A percentile compares a stretch with the other conserved stretches of the same genome.
These are phyloP conservation scores for Diplotaxis tenuifolia DNA, from an alignment of 345 rosid genomes.

Conservation along the genomic window DNA sequence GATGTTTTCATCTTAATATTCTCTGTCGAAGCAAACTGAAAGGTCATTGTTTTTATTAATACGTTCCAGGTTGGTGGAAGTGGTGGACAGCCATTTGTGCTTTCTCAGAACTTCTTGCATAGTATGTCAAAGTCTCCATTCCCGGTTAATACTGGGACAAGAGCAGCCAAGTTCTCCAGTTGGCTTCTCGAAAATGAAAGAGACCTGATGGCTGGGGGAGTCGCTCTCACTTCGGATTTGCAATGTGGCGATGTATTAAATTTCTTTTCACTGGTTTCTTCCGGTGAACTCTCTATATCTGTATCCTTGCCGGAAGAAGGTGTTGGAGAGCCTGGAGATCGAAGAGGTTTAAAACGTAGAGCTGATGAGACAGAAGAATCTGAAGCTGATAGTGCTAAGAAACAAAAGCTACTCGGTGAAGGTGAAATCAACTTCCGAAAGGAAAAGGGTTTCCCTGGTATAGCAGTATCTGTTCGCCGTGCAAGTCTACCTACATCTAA, in stretches of 20 bases:
- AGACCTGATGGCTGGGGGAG: slow-evolving; percentile 53
- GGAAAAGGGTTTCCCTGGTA: slow-evolving; percentile 96
- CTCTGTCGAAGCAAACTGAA: slow-evolving; percentile 14
- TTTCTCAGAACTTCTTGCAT: slow-evolving; percentile 79
- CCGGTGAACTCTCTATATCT: slow-evolving; percentile 69
- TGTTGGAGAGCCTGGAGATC: slow-evolving; percentile 89
- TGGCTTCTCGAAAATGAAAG: slow-evolving; percentile 65
- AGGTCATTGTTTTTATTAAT: slow-evolving; percentile 17
- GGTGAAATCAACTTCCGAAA: slow-evolving; percentile 76
- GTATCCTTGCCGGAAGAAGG: slow-evolving; percentile 80
- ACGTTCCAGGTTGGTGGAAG: slow-evolving; percentile 77
- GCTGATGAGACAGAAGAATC: slow-evolving; percentile 56
- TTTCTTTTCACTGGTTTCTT: slow-evolving; percentile 67
- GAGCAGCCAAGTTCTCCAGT: slow-evolving; percentile 70
- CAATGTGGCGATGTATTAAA: slow-evolving; percentile 89
- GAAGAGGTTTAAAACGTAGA: slow-evolving; percentile 70
- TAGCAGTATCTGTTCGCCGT: slow-evolving; percentile 53
- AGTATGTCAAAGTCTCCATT: slow-evolving; percentile 69
- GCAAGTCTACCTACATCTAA: slow-evolving; percentile 42
- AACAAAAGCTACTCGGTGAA: slow-evolving; percentile 56
- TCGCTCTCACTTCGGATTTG: slow-evolving; percentile 63
- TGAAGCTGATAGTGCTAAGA: slow-evolving; percentile 55
- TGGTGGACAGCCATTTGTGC: slow-evolving; percentile 72
- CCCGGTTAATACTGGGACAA: slow-evolving; percentile 75
- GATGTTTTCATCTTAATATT: slow-evolving; percentile 4